These are phyloP conservation scores for Sistotremastrum suecicum DNA, from an alignment of 768 basidiomycete species.

Conservation along the genomic window DNA sequence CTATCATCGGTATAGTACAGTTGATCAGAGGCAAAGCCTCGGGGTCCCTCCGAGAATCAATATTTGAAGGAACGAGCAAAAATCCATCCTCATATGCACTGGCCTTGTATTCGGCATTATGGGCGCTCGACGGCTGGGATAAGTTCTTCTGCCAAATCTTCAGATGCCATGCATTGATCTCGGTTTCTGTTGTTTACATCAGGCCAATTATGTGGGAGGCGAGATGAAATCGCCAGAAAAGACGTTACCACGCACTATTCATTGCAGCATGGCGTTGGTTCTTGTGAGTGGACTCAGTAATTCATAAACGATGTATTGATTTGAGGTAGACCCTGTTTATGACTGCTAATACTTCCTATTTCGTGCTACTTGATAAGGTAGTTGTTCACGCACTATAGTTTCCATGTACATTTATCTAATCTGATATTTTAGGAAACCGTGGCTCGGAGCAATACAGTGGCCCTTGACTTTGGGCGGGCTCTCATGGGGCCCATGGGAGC, in stretches of 20 bases:
- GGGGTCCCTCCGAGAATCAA: conserved; percentile 45
- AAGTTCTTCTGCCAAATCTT: conserved; percentile 7
- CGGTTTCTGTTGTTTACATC: conserved; percentile 11
- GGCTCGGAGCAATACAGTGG: conserved; percentile 72
- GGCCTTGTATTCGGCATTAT: conserved; percentile 90
- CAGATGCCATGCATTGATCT: background rate
- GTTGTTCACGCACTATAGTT: conserved; percentile 1
- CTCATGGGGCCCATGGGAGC: conserved; percentile 83
- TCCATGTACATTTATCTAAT: conserved; percentile 2
- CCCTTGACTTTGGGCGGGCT: conserved; percentile 81
- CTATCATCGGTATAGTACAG: conserved; percentile 66
- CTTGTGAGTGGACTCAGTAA: conserved; percentile 30
- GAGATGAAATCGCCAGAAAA: conserved; percentile 72
- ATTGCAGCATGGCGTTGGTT: conserved; percentile 79
- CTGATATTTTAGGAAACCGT: conserved; percentile 34
- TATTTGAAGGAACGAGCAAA: conserved; percentile 59
- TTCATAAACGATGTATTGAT: background rate
- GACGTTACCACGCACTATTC: conserved; percentile 81
- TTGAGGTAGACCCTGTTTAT: conserved; percentile 52
- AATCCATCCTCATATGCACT: conserved; percentile 81
- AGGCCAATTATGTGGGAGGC: conserved; percentile 81
- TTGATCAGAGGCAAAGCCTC: conserved; percentile 58
- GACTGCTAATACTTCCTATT: conserved; percentile 78
- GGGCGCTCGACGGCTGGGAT: conserved; percentile 97
- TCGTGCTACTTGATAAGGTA: conserved; percentile 82